Base-by-base conservation (phyloP, 768 basidiomycete species). In the Trametes coccinea region DNA sequence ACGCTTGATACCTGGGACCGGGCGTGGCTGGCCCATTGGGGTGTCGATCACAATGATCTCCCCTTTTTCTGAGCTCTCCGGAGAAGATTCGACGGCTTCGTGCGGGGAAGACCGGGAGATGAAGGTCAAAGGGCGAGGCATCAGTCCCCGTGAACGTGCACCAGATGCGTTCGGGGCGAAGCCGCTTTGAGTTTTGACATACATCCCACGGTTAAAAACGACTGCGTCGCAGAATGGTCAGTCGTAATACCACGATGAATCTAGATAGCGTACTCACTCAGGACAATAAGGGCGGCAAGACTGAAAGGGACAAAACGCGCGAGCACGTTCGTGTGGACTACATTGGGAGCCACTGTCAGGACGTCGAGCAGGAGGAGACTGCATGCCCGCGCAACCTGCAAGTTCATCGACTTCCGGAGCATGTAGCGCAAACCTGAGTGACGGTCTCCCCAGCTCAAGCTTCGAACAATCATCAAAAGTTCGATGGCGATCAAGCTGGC, bases 281-380 rank as follows among this genome's bases (percentile, higher is more conserved):
- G 67, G 17, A 81, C 79, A 17, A 76, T 59, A 10, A 82, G 55
- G 7, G 77, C 71, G 30, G 77, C 78, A 17, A 81, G 62, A 57
- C 76, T 74, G 61, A 76, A 78, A 0, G 80, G 78, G 16, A 82
- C 61, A 48, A 77, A 78, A 39, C 80, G 75, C 0, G 71, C 77
- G 5, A 80, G 47, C 8, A 76, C 59, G 48, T 72, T 74, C n/a
- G 77, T 76, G 41, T 64, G 60, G 4, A 70, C 67, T 13, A 73
- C 71, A 41, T 70, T 67, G 30, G 80, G 78, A 3, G 75, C 76
- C 39, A 79, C 56, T 2, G 75, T 77, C n/a, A 80, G 58, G 14
- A 80, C 56, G 40, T 82, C 80, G 2, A 81, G 70, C 8, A 80
- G 45, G 31, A 82, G 48, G n/a, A 83, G 73, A 37, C 79, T 76